Base-by-base conservation (phyloP, 148 eudicot genomes). In the Vaccinium darrowii region DNA sequence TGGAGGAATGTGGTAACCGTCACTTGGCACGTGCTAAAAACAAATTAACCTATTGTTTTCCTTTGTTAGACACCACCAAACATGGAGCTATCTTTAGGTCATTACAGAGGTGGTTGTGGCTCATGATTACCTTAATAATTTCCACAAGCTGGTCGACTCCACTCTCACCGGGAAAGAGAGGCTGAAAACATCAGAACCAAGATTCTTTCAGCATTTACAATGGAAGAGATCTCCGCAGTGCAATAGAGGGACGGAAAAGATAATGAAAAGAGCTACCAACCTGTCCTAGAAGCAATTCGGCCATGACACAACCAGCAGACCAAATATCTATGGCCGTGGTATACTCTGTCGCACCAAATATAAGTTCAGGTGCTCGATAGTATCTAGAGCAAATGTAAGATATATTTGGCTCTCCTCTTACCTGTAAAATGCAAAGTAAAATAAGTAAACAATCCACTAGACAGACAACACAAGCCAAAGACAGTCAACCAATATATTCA, bases 271-370 rank as follows among this genome's bases (percentile, higher is more conserved):
- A 78, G 69, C 18, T 65, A 76, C 83, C 81, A 86, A 95, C 98
- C 91, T 94, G 95, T 80, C 98, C 98, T 84, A 95, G 93, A 51
- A 95, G 88, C 39, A 95, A 78, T 80, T 95, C 98, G 52, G 98
- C 98, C 85, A 94, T 88, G 80, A 95, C 96, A 90, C 98, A 95
- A 7, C 98, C 98, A 63, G 92, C 98, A 86, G 98, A 94, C 98
- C 98, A 95, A 63, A 95, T 91, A 83, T 95, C 98, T 85, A 94
- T 95, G 21, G 98, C 95, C 62, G 97, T 91, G 27, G 98, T 91
- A 89, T 95, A 95, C 84, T 95, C 98, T 21, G 98, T 94, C 2
- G 98, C 98, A 73, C 98, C 98, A 87, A 94, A 95, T 86, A 94
- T 95, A 69, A 94, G 95, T 82, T 94, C 95, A 14, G 98, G 98